Evolutionary conservation across 805 yeast genomes (phyloP), one percentile per base, ranked within the genome.

Genomic region (Tetrapisispora taiwanensis): DNA sequence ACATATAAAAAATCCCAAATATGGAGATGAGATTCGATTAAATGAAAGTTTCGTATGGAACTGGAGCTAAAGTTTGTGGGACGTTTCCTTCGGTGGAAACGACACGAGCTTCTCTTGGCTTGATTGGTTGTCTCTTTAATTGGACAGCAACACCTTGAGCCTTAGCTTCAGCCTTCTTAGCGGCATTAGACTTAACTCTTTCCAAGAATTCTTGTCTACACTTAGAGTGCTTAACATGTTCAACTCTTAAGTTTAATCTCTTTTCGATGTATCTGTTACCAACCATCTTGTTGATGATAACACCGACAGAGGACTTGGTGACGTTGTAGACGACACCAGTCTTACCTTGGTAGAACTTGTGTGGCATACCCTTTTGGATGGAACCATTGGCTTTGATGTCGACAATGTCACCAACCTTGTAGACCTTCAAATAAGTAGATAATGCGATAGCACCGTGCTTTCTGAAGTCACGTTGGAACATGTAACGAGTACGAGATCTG

Each of bases 401-500:
- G 68, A 92, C 98, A 66, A 92, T 90, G 74, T 92, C 98, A 69
- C 98, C 98, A 66, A 92, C 97, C 76, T 81, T 88, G 95, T 92
- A 92, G 70, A 80, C 76, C 84, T 86, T 88, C 79, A 92, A 76
- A 92, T 90, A 92, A 70, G 95, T 85, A 61, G 97, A 85, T 80
- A 92, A 76, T 59, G 95, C 81, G 69, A 88, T 78, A 64, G 82
- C 73, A 74, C 98, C 98, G 76, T 90, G 95, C 66, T 68, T 71
- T 82, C 85, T 89, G 89, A 84, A 92, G 83, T 90, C 97, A 77
- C 98, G 92, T 76, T 88, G 86, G 95, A 92, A 92, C 79, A 94
- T 94, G 89, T 92, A 92, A 78, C 98, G 95, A 78, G 98, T 90
- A 79, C 98, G 92, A 67, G 97, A 88, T 89, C 98, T 89, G 83